These are phyloP conservation scores for Rutstroemia sp. DNA, from an alignment of 2,329 filamentous ascomycete species.

Conservation along the genomic window DNA sequence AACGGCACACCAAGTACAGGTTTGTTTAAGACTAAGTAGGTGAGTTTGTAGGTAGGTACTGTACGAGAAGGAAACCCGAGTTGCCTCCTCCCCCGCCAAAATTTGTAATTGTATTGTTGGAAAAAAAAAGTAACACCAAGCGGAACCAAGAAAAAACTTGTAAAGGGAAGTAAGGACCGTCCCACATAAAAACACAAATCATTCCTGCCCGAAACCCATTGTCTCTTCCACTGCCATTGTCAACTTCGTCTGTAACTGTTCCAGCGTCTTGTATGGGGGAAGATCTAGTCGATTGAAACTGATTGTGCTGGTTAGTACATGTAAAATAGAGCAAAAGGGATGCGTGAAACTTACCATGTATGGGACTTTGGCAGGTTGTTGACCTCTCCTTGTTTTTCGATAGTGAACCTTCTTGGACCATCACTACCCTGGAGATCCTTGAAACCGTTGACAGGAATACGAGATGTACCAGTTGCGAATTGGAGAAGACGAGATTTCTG, in stretches of 20 bases:
- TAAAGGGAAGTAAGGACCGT: background rate
- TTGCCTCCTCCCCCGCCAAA: no score
- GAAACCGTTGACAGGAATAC: slow-evolving; percentile 98
- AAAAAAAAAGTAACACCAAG: slow-evolving; percentile 18
- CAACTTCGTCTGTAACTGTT: slow-evolving; percentile 79
- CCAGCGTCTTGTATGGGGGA: slow-evolving; percentile 84
- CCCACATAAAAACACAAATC: slow-evolving; percentile 14
- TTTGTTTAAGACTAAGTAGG: no score
- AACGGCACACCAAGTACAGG: no score
- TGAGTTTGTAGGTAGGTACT: no score
- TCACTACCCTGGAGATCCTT: slow-evolving; percentile 98
- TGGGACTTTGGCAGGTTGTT: slow-evolving; percentile 92
- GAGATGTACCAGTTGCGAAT: slow-evolving; percentile 94
- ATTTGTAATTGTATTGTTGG: slow-evolving; percentile 12
- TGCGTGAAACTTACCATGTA: slow-evolving; percentile 67
- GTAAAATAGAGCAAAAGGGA: background rate
- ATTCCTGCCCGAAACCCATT: slow-evolving; percentile 97
- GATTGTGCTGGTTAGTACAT: slow-evolving; percentile 17
- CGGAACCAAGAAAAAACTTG: slow-evolving; percentile 9
- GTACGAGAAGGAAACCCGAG: no score
- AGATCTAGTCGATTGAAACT: slow-evolving; percentile 97
- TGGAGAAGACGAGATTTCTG: slow-evolving; percentile 95
- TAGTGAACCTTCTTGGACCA: slow-evolving; percentile 90
- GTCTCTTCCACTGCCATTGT: slow-evolving; percentile 98
- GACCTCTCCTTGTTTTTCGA: slow-evolving; percentile 92